Base-by-base conservation (phyloP, 306 rosid species). In the Glycine tomentella region DNA sequence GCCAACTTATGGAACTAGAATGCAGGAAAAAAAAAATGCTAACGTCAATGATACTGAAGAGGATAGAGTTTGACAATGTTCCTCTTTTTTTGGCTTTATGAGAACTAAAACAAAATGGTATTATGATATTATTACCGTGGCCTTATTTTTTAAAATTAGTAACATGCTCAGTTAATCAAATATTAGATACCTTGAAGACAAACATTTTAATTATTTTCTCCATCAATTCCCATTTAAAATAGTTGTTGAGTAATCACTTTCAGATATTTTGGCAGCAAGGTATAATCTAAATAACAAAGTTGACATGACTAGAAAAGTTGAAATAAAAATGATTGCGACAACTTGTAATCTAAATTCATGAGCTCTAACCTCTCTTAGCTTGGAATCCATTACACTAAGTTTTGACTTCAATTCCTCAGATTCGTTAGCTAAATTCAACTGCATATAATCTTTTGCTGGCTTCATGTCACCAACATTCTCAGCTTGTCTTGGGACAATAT, bases 331-430 rank as follows among this genome's bases (percentile, higher is more conserved):
- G 63, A 52, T 53, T 3, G n/a, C 15, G 49, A 56, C 46, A 45
- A 15, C 8, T 34, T 64, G 82, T 53, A 69, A 72, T 74, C 52
- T 77, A 46, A 9, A 82, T 74, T 80, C 61, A 45, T 48, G 77
- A 86, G 48, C 50, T 82, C 90, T 86, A 56, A 95, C 99, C 99
- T 89, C 98, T 79, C 86, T 88, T 77, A 93, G 90, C 82, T 91
- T 92, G 36, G 89, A 83, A 72, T 88, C 93, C 87, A 86, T 82
- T 59, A 74, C 9, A 71, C 80, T 66, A 34, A 95, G 86, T 88
- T 83, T 89, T 80, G 88, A 84, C 74, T 83, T 86, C 87, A 90
- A 80, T 74, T 89, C 94, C 87, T 87, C 90, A 72, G 85, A 84
- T 76, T 90, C 91, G 81, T 86, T 87, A 2, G 74, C 55, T 71